These are phyloP conservation scores for Nannizziopsis barbatae DNA, from an alignment of 2,329 filamentous ascomycete genomes.

Conservation along the genomic window DNA sequence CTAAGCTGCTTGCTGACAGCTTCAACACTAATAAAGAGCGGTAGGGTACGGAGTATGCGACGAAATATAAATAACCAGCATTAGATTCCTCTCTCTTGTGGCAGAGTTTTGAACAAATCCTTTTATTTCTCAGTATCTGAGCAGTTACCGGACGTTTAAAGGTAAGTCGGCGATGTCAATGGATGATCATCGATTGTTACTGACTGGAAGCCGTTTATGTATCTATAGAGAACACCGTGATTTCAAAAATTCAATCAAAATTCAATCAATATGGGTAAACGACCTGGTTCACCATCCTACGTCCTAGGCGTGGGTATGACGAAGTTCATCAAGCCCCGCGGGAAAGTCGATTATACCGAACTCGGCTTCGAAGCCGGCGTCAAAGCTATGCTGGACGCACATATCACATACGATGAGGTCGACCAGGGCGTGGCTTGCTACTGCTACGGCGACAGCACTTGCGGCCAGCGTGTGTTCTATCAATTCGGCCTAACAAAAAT, in stretches of 20 bases:
- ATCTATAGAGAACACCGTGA: too few species aligned
- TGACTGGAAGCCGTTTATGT: too few species aligned
- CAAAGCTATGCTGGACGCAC: slow-evolving; percentile 63
- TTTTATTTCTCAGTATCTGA: too few species aligned
- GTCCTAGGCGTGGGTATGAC: slow-evolving; percentile 97
- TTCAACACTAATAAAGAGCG: too few species aligned
- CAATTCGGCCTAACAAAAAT: slow-evolving; percentile 97
- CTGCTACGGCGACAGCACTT: slow-evolving; percentile 92
- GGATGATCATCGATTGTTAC: too few species aligned
- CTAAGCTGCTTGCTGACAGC: too few species aligned
- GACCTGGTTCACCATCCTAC: slow-evolving; percentile 53
- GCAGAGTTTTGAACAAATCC: too few species aligned
- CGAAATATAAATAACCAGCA: too few species aligned
- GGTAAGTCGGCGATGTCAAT: too few species aligned
- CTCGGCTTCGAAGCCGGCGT: slow-evolving; percentile 85
- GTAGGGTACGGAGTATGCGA: too few species aligned
- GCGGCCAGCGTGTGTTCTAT: slow-evolving; percentile 94
- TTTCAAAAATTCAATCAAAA: not conserved
- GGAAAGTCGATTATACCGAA: slow-evolving; percentile 89
- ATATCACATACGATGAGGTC: slow-evolving; percentile 93
- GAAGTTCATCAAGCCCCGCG: slow-evolving; percentile 95
- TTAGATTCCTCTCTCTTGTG: too few species aligned
- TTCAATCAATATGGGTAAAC: slow-evolving; percentile 39
- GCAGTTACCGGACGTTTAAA: too few species aligned
- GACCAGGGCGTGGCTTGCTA: slow-evolving; percentile 95